Percentiles rank a stretch among this genome's conserved stretches.
phyloP scores from a whole-genome alignment of 441 rosid genomes.

The Gossypium lobatum region DNA sequence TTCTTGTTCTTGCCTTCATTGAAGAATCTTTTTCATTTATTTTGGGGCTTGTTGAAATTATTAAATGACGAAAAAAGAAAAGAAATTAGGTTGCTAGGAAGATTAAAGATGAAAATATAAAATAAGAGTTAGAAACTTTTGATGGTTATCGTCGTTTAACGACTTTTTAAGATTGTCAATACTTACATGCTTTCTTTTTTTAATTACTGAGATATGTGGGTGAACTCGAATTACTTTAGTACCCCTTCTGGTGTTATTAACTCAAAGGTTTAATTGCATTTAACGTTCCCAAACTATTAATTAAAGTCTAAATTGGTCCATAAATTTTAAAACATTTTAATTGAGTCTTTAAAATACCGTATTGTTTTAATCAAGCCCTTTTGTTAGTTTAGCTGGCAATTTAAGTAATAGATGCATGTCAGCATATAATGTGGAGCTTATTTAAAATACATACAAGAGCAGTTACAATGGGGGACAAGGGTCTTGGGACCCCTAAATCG shows the following conservation, averaged over 20 bases:
- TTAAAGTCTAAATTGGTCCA: no score
- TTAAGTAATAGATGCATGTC: no score
- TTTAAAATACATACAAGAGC: no score
- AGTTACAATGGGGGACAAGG: no score
- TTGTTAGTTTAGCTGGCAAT: no score
- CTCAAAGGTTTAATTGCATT: no score
- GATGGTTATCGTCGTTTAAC: slow-evolving; percentile 23
- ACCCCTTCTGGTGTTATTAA: slow-evolving; percentile 12
- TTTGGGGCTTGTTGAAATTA: background rate
- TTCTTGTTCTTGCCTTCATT: slow-evolving; percentile 7
- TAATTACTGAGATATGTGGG: background rate
- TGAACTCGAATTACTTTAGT: background rate
- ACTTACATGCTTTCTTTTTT: background rate
- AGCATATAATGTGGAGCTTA: no score
- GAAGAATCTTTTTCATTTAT: slow-evolving; percentile 16
- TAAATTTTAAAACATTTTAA: no score
- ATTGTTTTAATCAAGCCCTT: no score
- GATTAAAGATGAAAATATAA: background rate
- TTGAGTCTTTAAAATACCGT: no score
- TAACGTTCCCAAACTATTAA: no score
- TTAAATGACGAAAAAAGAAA: background rate
- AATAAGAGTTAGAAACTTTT: background rate
- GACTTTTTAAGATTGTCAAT: slow-evolving; percentile 10
- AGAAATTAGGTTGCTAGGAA: slow-evolving; percentile 6
- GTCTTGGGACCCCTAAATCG: no score